Base-by-base conservation (phyloP, 768 basidiomycete species). In the Polyporus arcularius region DNA sequence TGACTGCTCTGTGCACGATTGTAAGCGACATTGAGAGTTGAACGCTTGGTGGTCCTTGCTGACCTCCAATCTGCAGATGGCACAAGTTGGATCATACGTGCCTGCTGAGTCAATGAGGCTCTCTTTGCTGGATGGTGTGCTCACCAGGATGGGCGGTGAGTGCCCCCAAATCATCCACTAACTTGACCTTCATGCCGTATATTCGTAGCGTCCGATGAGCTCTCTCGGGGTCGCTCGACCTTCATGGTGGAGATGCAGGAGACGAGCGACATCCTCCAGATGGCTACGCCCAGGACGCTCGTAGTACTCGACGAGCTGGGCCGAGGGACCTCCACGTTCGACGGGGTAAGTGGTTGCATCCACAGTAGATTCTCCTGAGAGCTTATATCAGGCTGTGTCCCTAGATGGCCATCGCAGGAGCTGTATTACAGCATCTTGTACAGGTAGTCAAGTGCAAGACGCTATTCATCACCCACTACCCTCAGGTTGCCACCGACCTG, bases 191-290 rank as follows among this genome's bases (percentile, higher is more conserved):
- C 65, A 42, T 65, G 40, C 12, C 40, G 9, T 8, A 45, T 55
- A 8, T 40, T 14, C 4, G 12, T 58, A 89, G 96, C 96, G 0
- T 89, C 86, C 10, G 96, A 98, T 70, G 94, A 97, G 64, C 74
- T 98, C 28, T 83, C 86, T 6, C 82, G 89, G 41, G 94, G 94
- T 0, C 85, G 92, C 8, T 96, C 94, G 0, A 98, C 92, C 0
- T 97, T 98, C 72, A 97, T 97, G 96, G 92, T 98, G 3, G 96
- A 99, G 74, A 88, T 98, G 81, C 81, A 89, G 5, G 95, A 98
- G 72, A 97, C 96, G 0, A 89, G 87, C 67, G 92, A 97, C 67
- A 95, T 98, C 58, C 74, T 98, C 14, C 82, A 86, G 39, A 79
- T 85, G 4, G 90, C 92, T 0, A 90, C 93, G 0, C 72, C 80